A percentile compares a stretch with the other conserved stretches of the same genome.
phyloP scores from a whole-genome alignment of 2,329 filamentous ascomycete genomes.

The Metarhizium humberi region DNA sequence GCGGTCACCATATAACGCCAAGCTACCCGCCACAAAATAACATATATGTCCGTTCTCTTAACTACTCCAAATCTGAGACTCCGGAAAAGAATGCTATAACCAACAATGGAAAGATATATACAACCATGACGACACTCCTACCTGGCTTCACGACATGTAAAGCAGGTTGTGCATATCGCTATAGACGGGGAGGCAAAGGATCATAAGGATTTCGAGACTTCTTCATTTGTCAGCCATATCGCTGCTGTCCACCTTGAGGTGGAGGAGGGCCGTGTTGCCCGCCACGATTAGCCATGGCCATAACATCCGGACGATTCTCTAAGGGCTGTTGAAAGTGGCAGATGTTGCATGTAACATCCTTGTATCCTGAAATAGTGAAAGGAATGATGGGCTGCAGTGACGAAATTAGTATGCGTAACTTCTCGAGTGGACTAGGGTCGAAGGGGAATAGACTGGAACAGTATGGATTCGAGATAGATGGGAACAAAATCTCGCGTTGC shows the following conservation, averaged over 20 bases:
- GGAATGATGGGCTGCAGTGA: conserved; percentile 55
- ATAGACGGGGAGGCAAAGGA: neutral
- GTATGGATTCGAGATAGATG: neutral
- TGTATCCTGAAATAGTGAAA: conserved; percentile 56
- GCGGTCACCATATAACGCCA: neutral
- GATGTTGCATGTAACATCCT: conserved; percentile 64
- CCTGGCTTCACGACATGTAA: neutral
- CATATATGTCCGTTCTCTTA: neutral
- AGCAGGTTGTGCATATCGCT: neutral
- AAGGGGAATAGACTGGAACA: neutral
- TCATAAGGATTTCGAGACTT: neutral
- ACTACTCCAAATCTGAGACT: neutral
- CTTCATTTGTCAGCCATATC: conserved; percentile 14
- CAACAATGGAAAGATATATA: neutral
- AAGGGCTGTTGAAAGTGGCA: conserved; percentile 68
- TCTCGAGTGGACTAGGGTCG: neutral
- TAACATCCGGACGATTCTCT: conserved; percentile 45
- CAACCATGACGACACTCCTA: neutral
- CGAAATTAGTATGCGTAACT: conserved; percentile 10
- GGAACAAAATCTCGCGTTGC: neutral
- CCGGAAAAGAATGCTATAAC: neutral
- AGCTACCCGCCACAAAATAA: neutral
- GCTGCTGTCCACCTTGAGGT: conserved; percentile 17
- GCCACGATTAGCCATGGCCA: conserved; percentile 38
- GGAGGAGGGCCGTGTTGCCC: conserved; percentile 8